Conservation (phyloP, 192 early-diverging fungal species). For the Oehlia diaphana region DNA sequence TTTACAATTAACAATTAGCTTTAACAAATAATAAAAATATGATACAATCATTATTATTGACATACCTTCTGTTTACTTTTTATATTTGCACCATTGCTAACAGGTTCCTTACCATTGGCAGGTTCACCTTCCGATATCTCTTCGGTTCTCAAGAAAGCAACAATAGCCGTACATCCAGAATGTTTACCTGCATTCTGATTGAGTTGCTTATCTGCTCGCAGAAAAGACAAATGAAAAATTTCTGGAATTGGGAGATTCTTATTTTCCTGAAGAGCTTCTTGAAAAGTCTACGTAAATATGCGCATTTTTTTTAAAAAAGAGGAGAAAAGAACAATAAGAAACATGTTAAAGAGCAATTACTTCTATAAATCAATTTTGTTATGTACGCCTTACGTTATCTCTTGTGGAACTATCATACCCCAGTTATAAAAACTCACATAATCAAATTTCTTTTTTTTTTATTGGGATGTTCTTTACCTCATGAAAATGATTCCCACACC, state of each 20-base stretch:
- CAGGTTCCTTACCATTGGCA: background rate
- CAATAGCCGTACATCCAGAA: slow-evolving; percentile 91
- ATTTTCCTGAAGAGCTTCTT: slow-evolving; percentile 56
- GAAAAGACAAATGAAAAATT: slow-evolving; percentile 79
- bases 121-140: slow-evolving; percentile 27
- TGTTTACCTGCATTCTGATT: slow-evolving; percentile 74
- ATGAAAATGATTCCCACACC: slow-evolving; percentile 89
- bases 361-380: background rate
- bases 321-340: background rate
- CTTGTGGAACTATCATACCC: background rate
- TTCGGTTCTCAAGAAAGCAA: slow-evolving; percentile 66
- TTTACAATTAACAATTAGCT: background rate
- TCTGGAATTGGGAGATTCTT: slow-evolving; percentile 68
- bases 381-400: background rate
- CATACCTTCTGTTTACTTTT: slow-evolving; percentile 25
- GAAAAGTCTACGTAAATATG: slow-evolving; percentile 58
- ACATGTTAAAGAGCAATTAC: background rate
- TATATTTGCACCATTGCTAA: background rate
- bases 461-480: slow-evolving; percentile 48
- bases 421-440: background rate
- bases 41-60: background rate
- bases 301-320: background rate
- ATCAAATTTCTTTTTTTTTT: background rate
- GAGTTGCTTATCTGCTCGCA: slow-evolving; percentile 79
- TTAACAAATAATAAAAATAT: background rate